Conservation (phyloP, 371 early-diverging fungal species). For the Paraphysoderma sedebokerense region DNA sequence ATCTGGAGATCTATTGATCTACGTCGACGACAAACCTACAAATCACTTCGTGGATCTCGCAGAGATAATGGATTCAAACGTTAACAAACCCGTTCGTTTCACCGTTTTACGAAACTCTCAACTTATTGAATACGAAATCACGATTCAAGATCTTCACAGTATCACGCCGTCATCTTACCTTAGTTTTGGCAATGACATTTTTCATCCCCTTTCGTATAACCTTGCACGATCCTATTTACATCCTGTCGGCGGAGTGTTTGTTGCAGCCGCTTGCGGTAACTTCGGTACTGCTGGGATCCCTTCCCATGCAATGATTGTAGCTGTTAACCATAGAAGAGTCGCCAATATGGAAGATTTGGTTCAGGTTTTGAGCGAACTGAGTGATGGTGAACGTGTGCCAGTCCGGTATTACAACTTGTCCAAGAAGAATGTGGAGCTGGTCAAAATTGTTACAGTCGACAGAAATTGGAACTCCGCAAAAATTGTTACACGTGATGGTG, state of each 20-base stretch:
- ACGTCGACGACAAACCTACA: conserved; percentile 51
- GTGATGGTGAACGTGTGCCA: conserved; percentile 18
- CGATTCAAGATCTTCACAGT: conserved; percentile 39
- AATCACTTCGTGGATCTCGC: conserved; percentile 73
- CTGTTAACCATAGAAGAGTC: conserved; percentile 11
- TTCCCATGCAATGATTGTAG: conserved; percentile 9
- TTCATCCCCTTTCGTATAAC: conserved; percentile 71
- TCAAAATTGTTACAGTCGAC: conserved; percentile 4
- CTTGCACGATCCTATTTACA: conserved; percentile 55
- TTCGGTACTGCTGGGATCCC: conserved; percentile 16
- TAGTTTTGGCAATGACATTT: conserved; percentile 68
- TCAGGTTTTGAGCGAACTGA: conserved; percentile 7
- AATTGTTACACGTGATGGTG: conserved; percentile 13
- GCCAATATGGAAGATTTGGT: conserved; percentile 14
- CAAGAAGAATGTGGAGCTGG: conserved; percentile 15
- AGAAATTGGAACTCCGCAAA: conserved; percentile 8
- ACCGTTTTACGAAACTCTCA: conserved; percentile 49
- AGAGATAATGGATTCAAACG: conserved; percentile 39
- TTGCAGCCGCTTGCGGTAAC: conserved; percentile 41
- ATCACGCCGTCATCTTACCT: conserved; percentile 50
- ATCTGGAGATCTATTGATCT: conserved; percentile 76
- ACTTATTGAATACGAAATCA: conserved; percentile 25
- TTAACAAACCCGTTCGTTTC: conserved; percentile 33
- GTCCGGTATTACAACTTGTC: conserved; percentile 15
- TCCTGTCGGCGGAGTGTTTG: conserved; percentile 60